Percentiles rank a stretch among this genome's conserved stretches.
Conservation (phyloP, 2,329 filamentous ascomycete species). For the Graphiopsis chlorocephala region DNA sequence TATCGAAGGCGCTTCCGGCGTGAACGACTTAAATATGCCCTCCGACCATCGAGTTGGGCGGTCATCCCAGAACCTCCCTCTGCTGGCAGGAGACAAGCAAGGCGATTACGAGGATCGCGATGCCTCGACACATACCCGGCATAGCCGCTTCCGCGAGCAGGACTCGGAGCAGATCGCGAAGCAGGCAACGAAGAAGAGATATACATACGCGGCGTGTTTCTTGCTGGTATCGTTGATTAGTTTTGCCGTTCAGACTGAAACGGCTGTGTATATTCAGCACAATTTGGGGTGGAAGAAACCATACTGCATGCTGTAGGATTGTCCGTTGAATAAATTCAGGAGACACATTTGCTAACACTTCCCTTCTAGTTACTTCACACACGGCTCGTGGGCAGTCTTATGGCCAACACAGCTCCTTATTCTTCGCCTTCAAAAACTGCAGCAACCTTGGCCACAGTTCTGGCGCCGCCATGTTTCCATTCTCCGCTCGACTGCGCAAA, state of each 20-base stretch:
- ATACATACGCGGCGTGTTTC: conserved; percentile 83
- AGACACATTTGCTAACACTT: not conserved
- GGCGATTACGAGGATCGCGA: conserved; percentile 30
- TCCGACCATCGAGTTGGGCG: conserved; percentile 48
- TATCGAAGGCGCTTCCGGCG: conserved; percentile 24
- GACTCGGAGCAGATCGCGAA: conserved; percentile 67
- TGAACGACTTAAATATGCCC: conserved; percentile 44
- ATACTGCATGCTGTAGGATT: conserved; percentile 80
- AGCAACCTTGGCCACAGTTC: conserved; percentile 77
- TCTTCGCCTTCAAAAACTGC: conserved; percentile 73
- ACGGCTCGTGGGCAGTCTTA: conserved; percentile 86
- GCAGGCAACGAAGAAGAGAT: conserved; percentile 71
- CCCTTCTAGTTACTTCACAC: conserved; percentile 66
- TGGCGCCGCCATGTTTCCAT: conserved; percentile 71
- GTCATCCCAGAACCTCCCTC: conserved; percentile 44
- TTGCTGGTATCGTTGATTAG: conserved; percentile 77
- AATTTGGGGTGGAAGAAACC: conserved; percentile 93
- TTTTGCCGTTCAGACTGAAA: conserved; percentile 93
- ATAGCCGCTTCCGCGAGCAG: conserved; percentile 60
- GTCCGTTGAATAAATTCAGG: not conserved
- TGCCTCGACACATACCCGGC: conserved; percentile 6
- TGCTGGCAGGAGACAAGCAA: conserved; percentile 48
- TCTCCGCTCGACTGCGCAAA: conserved; percentile 67
- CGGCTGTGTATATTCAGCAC: conserved; percentile 91
- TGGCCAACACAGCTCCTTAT: conserved; percentile 84